A percentile compares a stretch with the other conserved stretches of the same genome.
These are phyloP conservation scores for Podila epigama DNA, from an alignment of 192 early-diverging fungal species.

Conservation along the genomic window DNA sequence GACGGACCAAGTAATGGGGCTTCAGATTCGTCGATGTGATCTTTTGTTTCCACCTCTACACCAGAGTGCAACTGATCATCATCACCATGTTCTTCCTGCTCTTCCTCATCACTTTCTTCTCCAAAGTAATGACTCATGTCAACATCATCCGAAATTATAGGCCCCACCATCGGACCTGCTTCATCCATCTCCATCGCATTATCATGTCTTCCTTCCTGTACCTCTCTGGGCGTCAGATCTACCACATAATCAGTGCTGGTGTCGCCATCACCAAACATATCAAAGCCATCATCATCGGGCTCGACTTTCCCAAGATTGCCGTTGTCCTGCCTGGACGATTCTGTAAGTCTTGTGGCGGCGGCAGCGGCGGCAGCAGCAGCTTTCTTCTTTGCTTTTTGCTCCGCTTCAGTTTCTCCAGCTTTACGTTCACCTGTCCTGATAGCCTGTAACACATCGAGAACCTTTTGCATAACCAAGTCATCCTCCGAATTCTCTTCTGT, in stretches of 20 bases:
- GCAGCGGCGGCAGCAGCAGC: conserved; percentile 37
- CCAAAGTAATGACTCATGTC: conserved; percentile 47
- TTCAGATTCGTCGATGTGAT: conserved; percentile 7
- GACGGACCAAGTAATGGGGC: conserved; percentile 35
- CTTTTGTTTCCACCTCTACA: background rate
- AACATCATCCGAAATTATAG: conserved; percentile 15
- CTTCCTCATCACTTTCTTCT: conserved; percentile 31
- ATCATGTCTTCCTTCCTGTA: conserved; percentile 1
- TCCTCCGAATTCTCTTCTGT: conserved; percentile 59
- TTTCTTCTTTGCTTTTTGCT: conserved; percentile 57
- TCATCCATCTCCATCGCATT: conserved; percentile 35
- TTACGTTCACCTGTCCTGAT: conserved; percentile 52
- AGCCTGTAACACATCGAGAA: conserved; percentile 66
- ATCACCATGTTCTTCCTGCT: conserved; percentile 11
- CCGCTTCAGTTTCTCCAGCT: conserved; percentile 31
- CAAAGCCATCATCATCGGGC: conserved; percentile 66
- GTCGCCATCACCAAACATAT: conserved; percentile 92
- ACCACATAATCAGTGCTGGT: conserved; percentile 78
- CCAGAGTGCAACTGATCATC: background rate
- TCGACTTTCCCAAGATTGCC: conserved; percentile 24
- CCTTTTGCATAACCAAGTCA: conserved; percentile 77
- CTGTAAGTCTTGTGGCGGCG: conserved; percentile 22
- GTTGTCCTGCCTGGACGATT: conserved; percentile 10
- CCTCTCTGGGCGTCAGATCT: conserved; percentile 38
- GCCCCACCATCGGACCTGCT: conserved; percentile 28